These are phyloP conservation scores for Flammula alnicola DNA, from an alignment of 1,284 basidiomycete species.

Conservation along the genomic window DNA sequence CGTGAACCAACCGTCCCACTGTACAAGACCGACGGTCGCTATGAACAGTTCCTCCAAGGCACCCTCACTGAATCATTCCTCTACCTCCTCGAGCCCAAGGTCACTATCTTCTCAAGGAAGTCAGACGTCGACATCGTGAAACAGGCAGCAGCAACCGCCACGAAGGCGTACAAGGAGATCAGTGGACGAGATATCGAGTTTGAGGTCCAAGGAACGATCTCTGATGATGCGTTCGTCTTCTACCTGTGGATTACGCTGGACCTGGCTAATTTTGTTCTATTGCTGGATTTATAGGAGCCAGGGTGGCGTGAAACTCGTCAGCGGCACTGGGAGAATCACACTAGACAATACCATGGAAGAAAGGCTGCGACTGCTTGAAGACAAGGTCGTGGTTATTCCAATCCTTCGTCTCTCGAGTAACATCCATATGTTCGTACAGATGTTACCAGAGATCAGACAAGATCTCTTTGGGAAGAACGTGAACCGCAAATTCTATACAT, in stretches of 20 bases:
- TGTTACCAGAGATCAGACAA: conserved; percentile 89
- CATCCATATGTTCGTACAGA: conserved; percentile 48
- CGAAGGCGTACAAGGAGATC: conserved; percentile 69
- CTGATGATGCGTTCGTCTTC: conserved; percentile 69
- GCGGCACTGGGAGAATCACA: conserved; percentile 77
- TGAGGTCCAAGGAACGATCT: conserved; percentile 68
- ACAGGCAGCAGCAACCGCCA: conserved; percentile 68
- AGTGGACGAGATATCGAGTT: conserved; percentile 74
- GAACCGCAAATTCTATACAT: conserved; percentile 87
- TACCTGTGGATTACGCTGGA: conserved; percentile 2
- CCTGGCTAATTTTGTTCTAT: conserved; percentile 4
- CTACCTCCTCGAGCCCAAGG: conserved; percentile 72
- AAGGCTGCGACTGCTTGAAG: conserved; percentile 84
- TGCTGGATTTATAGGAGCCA: conserved; percentile 61
- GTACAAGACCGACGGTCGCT: conserved; percentile 72
- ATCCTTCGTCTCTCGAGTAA: background rate
- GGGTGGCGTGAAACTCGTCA: conserved; percentile 82
- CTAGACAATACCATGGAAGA: conserved; percentile 94
- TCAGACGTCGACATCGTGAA: conserved; percentile 62
- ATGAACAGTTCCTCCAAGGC: conserved; percentile 79
- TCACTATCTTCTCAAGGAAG: conserved; percentile 65
- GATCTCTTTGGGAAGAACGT: conserved; percentile 86
- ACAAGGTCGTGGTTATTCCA: conserved; percentile 63
- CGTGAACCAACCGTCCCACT: conserved; percentile 69
- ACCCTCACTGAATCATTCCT: conserved; percentile 82